These are phyloP conservation scores for Ophiostoma pallidulum DNA, from an alignment of 2,329 filamentous ascomycete species.

Conservation along the genomic window DNA sequence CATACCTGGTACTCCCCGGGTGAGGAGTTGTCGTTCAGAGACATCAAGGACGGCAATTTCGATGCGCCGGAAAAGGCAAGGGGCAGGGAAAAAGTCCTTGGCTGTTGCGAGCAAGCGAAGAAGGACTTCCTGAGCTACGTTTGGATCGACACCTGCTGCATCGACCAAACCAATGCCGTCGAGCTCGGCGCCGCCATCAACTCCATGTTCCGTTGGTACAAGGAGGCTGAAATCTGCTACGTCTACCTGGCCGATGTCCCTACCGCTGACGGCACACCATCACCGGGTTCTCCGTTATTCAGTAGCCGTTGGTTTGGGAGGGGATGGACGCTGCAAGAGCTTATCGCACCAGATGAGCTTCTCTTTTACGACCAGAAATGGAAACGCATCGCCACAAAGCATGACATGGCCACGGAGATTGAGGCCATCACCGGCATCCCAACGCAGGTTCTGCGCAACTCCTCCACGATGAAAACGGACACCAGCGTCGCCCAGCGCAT, in stretches of 20 bases:
- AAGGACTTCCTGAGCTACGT: neutral
- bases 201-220: conserved; percentile 16
- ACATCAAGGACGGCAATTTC: neutral
- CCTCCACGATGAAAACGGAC: neutral
- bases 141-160: conserved; percentile 18
- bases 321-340: conserved; percentile 58
- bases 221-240: conserved; percentile 10
- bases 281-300: neutral
- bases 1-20: neutral
- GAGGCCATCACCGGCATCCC: conserved; percentile 14
- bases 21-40: neutral
- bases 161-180: conserved; percentile 15
- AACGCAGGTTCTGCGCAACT: neutral
- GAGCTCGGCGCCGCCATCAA: conserved; percentile 16
- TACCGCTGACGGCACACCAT: neutral
- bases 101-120: neutral
- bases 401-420: neutral
- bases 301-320: conserved; percentile 26
- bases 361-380: conserved; percentile 19
- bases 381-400: conserved; percentile 5
- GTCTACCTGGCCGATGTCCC: conserved; percentile 10
- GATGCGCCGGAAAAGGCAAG: too few species aligned
- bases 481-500: conserved; percentile 20
- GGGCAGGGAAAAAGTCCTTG: neutral
- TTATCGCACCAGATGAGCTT: conserved; percentile 37